Evolutionary conservation across 164 flowering plant genomes (phyloP).

Genomic region (Nymphaea colorata): DNA sequence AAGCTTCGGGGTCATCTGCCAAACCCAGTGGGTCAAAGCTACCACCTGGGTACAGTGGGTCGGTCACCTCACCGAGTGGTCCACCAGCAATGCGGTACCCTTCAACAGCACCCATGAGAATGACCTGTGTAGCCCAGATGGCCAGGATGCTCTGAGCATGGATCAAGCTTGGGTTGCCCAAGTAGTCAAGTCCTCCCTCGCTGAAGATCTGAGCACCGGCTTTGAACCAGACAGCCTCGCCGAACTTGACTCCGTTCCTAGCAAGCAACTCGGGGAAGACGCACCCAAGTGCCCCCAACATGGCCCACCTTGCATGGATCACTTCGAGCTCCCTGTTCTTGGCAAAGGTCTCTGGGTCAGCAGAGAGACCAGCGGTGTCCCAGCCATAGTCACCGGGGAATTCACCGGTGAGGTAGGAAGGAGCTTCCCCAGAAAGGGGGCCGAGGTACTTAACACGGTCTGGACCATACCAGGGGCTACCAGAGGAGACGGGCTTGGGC

Average conservation of each 20-base stretch:
- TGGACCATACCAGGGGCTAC: slow-evolving; percentile 14
- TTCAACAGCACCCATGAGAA: slow-evolving; percentile 12
- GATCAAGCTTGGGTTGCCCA: slow-evolving; percentile 12
- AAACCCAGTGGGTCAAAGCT: slow-evolving; percentile 15
- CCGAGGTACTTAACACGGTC: slow-evolving; percentile 14
- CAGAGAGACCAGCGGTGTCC: slow-evolving; percentile 15
- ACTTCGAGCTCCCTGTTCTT: slow-evolving; percentile 15
- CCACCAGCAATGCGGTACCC: slow-evolving; percentile 14
- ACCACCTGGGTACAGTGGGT: slow-evolving; percentile 14
- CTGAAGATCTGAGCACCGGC: slow-evolving; percentile 15
- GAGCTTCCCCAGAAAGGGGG: slow-evolving; percentile 8
- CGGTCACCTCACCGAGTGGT: slow-evolving; percentile 9
- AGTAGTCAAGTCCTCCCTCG: slow-evolving; percentile 14
- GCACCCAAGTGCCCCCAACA: slow-evolving; percentile 9
- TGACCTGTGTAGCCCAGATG: slow-evolving; percentile 12
- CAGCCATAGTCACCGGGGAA: slow-evolving; percentile 11
- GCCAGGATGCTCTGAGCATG: slow-evolving; percentile 15
- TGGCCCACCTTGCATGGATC: slow-evolving; percentile 10
- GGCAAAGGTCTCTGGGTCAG: slow-evolving; percentile 14
- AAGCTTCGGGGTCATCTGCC: slow-evolving; percentile 13
- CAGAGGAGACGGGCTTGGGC: slow-evolving; percentile 9
- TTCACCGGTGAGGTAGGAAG: slow-evolving; percentile 9
- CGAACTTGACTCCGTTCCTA: slow-evolving; percentile 12
- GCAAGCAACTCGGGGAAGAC: slow-evolving; percentile 11
- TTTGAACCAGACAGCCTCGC: slow-evolving; percentile 16